Evolutionary conservation across 495 filamentous ascomycete species (phyloP).

Genomic region (Lophiotrema nucula): DNA sequence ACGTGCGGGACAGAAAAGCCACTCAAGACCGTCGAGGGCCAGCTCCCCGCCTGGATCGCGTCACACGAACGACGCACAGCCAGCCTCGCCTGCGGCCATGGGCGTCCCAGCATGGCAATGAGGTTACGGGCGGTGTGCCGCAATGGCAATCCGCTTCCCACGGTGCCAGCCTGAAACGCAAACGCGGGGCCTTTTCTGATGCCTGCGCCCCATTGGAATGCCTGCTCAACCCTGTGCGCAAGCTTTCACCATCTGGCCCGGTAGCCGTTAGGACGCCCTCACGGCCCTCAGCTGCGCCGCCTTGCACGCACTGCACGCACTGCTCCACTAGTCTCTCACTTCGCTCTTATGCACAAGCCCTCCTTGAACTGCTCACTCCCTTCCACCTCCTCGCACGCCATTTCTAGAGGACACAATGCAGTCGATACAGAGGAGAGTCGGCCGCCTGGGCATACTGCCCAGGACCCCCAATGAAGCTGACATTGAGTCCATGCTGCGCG

Average conservation of each 20-base stretch:
- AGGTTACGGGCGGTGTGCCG: neutral
- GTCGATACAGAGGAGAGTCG: constrained; percentile 73
- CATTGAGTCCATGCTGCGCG: constrained; percentile 71
- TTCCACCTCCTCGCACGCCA: constrained; percentile 1
- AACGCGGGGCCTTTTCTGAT: constrained; percentile 19
- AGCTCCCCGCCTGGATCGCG: neutral
- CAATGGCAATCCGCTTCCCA: neutral
- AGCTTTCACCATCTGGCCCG: constrained; percentile 15
- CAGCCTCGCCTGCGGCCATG: neutral
- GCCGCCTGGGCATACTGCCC: constrained; percentile 66
- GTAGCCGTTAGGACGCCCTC: constrained; percentile 9
- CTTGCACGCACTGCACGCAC: neutral
- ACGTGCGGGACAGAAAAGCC: neutral
- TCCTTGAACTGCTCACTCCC: neutral
- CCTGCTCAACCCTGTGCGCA: too few relatives aligned
- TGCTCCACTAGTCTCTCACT: neutral
- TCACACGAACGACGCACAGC: neutral
- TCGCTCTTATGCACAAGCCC: neutral
- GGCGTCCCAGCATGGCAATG: too few relatives aligned
- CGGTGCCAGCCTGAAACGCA: constrained; percentile 6
- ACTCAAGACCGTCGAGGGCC: neutral
- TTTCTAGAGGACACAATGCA: constrained; percentile 61
- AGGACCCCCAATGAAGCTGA: constrained; percentile 74
- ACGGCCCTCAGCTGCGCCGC: neutral
- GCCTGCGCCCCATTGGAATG: constrained; percentile 20